Evolutionary conservation across 176 grass and related monocot species (phyloP), one percentile per base, ranked within the genome.

Genomic region (Oryza glumipatula): DNA sequence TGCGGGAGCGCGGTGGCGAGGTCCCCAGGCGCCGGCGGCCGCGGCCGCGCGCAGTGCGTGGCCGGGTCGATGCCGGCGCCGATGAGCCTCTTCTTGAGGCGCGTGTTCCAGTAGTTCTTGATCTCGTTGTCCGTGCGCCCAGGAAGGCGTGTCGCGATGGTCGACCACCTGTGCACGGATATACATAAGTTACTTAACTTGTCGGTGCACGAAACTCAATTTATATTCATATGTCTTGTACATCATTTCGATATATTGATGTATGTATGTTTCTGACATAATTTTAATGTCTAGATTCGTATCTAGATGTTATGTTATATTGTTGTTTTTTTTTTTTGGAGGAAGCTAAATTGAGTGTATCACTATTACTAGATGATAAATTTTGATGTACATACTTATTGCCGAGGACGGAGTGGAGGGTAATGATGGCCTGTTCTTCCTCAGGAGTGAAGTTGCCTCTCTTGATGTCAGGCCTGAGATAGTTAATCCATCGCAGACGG

Each of bases 401-500:
- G 35, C 91, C 91, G 8, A 90, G 84, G 45, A 87, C 33, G 23
- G 84, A 85, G 60, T 93, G 91, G 45, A 93, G 72, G 52, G 70
- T 72, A n/a, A 93, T 81, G 61, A 93, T 90, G 52, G 88, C 73
- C 9, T 93, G 82, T 70, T 93, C 91, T 65, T 93, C 91, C 41
- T 93, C 91, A 0, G 23, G 52, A 0, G 91, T 84, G 81, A 93
- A 90, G 46, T 82, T 87, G 12, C 91, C 91, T 82, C 91, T 81
- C 84, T 93, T 93, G 73, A 93, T 93, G 45, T 93, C 91, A 9
- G 91, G 88, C 56, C 76, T 76, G 33, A 93, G 63, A 73, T 93
- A 93, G 84, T 93, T 93, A 8, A 88, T 90, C 91, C 91, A 93
- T 85, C 91, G 78, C n/a, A 93, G 81, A 72, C 88, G 74, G 54